Evolutionary conservation across 192 early-diverging fungal genomes (phyloP).

Genomic region (Funneliformis mosseae): DNA sequence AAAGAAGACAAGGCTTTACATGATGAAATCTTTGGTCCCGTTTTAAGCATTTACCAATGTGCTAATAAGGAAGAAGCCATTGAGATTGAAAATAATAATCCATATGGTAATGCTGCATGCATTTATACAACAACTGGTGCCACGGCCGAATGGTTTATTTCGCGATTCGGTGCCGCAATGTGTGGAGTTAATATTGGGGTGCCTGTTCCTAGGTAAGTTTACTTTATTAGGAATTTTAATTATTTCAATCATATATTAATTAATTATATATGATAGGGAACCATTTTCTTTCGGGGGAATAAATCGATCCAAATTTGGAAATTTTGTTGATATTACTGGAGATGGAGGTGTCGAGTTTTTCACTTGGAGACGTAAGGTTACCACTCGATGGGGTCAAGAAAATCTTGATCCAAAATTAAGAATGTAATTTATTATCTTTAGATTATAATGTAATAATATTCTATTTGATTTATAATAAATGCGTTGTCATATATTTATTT

Average conservation of each 20-base stretch:
- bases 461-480: no score
- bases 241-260: no score
- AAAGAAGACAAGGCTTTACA: constrained; percentile 64
- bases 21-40: constrained; percentile 85
- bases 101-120: constrained; percentile 72
- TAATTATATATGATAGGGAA: constrained; percentile 47
- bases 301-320: constrained; percentile 68
- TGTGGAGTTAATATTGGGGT: constrained; percentile 65
- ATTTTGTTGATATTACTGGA: constrained; percentile 69
- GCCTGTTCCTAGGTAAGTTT: not conserved
- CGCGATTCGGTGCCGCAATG: constrained; percentile 77
- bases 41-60: constrained; percentile 65
- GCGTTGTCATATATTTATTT: no score
- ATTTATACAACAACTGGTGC: constrained; percentile 52
- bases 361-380: constrained; percentile 70
- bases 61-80: constrained; percentile 64
- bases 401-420: constrained; percentile 8
- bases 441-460: no score
- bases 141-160: constrained; percentile 67
- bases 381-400: constrained; percentile 75
- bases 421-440: not conserved
- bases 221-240: no score
- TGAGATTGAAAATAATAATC: constrained; percentile 71
- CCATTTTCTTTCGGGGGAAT: constrained; percentile 85
- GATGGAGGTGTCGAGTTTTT: constrained; percentile 78